Evolutionary conservation across 768 basidiomycete species (phyloP), one percentile per base, ranked within the genome.

Genomic region (Lactarius hengduanensis): DNA sequence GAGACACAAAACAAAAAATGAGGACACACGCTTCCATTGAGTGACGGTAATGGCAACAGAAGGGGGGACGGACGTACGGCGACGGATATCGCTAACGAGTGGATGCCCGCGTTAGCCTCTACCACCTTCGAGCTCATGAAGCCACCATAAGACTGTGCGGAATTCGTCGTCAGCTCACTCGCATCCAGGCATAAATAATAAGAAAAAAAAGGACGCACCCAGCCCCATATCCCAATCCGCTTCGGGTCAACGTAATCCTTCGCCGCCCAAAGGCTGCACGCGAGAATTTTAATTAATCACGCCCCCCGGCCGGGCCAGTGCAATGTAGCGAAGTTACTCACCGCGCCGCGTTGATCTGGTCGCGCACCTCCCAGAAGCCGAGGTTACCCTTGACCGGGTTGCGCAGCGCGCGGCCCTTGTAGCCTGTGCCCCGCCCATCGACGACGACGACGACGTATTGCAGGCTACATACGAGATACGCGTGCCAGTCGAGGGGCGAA

Each of bases 161-260:
- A 38, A 38, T 11, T 43, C 47, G 57, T 50, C 20, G 34, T 59
- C 64, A 26, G 58, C 28, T 67, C 57, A 0, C 45, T 57, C 4
- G 45, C 58, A 40, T 53, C 10, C 15, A 50, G 32, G 9, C 28
- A 36, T 36, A 36, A 8, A 36, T 36, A 40, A 40, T 38, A 40
- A 15, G 13, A 38, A 15, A 38, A 38, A 40, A 62, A 10, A 58
- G 6, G 15, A 78, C 90, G 74, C 68, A 94, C 93, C 96, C 97
- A 98, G 53, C 97, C 97, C 96, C 96, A 98, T 59, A 98, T 90
- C 0, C 96, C 97, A 57, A 98, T 91, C 55, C 94, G 81, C 74
- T 84, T 86, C 45, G 86, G 80, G 75, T 99, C 97, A 1, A 98
- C 90, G 74, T 98, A 98, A 18, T 84, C 81, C 76, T 91, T 92